Percentiles rank a stretch among this genome's conserved stretches.
Conservation (phyloP, 352 stramenopile species). For the Hyaloperonospora brassicae region DNA sequence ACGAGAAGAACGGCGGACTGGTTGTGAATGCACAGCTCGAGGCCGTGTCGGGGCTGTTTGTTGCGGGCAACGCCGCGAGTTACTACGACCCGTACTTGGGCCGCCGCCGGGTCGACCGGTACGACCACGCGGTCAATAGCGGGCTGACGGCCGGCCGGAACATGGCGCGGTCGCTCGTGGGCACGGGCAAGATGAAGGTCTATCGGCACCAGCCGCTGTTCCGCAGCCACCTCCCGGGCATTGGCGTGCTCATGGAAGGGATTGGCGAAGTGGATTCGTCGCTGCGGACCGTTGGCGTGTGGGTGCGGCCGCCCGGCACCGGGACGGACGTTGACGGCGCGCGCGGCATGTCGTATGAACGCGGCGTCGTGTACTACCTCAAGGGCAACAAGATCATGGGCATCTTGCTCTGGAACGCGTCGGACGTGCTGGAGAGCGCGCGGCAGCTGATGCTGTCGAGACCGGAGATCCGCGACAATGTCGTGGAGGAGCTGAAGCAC, state of each 20-base stretch:
- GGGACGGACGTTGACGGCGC: slow-evolving; percentile 1
- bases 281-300: slow-evolving; percentile 71
- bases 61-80: slow-evolving; percentile 82
- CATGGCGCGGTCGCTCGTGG: slow-evolving; percentile 59
- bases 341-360: slow-evolving; percentile 39
- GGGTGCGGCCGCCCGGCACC: slow-evolving; percentile 49
- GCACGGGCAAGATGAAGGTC: slow-evolving; percentile 55
- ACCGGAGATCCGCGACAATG: slow-evolving; percentile 63
- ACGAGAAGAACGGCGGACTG: slow-evolving; percentile 82
- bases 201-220: slow-evolving; percentile 89
- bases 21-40: slow-evolving; percentile 88
- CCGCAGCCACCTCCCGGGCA: slow-evolving; percentile 60
- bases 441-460: slow-evolving; percentile 73
- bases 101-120: slow-evolving; percentile 80
- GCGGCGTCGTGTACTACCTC: slow-evolving; percentile 88
- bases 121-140: slow-evolving; percentile 90
- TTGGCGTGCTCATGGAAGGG: slow-evolving; percentile 73
- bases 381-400: slow-evolving; percentile 86
- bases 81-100: slow-evolving; percentile 88
- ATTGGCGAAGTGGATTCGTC: slow-evolving; percentile 82
- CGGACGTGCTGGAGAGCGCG: slow-evolving; percentile 78
- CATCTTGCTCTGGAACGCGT: slow-evolving; percentile 86
- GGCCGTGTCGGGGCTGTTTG: slow-evolving; percentile 83
- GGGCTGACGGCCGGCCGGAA: slow-evolving; percentile 83
- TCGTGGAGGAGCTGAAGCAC: slow-evolving; percentile 67